A percentile compares a stretch with the other conserved stretches of the same genome.
These are phyloP conservation scores for Yamadazyma ubonensis DNA, from an alignment of 805 yeast genomes.

Conservation along the genomic window DNA sequence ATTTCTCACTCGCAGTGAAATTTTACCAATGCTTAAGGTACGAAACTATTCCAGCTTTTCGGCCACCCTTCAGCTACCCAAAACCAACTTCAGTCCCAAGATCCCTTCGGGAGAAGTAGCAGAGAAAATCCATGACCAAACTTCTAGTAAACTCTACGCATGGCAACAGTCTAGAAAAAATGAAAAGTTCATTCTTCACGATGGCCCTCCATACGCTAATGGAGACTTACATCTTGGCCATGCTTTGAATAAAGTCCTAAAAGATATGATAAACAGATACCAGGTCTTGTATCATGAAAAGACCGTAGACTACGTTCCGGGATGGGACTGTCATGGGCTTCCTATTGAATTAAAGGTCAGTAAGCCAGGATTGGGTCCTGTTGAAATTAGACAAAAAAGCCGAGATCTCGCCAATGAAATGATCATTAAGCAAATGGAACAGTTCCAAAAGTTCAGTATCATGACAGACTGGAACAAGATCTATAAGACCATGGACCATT, in stretches of 20 bases:
- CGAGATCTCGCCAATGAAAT: conserved; percentile 66
- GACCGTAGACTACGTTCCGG: conserved; percentile 74
- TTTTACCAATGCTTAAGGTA: neutral
- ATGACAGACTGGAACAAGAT: conserved; percentile 78
- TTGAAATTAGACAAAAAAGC: conserved; percentile 67
- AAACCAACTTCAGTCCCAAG: conserved; percentile 51
- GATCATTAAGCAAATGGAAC: conserved; percentile 58
- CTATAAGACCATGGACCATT: conserved; percentile 69
- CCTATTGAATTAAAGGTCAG: conserved; percentile 90
- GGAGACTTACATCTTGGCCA: conserved; percentile 93
- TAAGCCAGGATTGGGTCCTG: conserved; percentile 24
- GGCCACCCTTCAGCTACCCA: conserved; percentile 61
- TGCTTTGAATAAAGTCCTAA: conserved; percentile 83
- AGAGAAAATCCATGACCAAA: conserved; percentile 43
- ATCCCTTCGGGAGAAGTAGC: conserved; percentile 50
- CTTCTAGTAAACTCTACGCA: conserved; percentile 60
- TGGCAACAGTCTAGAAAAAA: conserved; percentile 45
- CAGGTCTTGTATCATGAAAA: conserved; percentile 59
- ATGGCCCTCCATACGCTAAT: conserved; percentile 98
- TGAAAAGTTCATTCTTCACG: conserved; percentile 71
- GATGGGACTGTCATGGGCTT: conserved; percentile 99
- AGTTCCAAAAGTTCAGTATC: conserved; percentile 70
- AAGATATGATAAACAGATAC: conserved; percentile 79
- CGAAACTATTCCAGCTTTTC: conserved; percentile 33
- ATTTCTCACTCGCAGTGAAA: no score